Evolutionary conservation across 805 yeast species (phyloP), one percentile per base, ranked within the genome.

Genomic region (Grigorovia yakushimaensis): DNA sequence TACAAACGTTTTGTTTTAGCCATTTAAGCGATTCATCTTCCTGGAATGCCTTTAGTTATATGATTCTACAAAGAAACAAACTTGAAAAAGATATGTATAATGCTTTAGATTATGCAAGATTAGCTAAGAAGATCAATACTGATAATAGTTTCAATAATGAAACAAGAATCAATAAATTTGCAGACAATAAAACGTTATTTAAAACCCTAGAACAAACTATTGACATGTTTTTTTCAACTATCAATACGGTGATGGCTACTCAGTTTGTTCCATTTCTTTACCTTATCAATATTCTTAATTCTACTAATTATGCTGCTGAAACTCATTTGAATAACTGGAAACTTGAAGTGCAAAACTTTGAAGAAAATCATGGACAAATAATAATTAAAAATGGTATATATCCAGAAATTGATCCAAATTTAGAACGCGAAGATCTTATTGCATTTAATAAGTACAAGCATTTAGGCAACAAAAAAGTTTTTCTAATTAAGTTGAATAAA

Each of bases 11-110:
- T 48, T 64, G 68, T 40, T 55, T 57, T 24, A 22, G 30, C 5
- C 50, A 65, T 47, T 39, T 51, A 3, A 53, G 48, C 2, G 73
- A 69, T 47, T 52, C 62, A n/a, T 62, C 72, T 2, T 56, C 70
- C 1, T 69, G 73, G 73, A 49, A 54, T 36, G 58, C 67, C 2
- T 49, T 56, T 13, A 38, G 50, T 4, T 55, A 58, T 42, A 55
- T 59, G 53, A 23, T 51, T 8, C 45, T 54, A 39, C 58, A 51
- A 39, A 47, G 4, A n/a, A 11, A 15, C 15, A 11, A 44, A 15
- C 35, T 27, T 13, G 10, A 7, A 6, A 44, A 38, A 22, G 19
- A 18, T 11, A 18, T 11, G 7, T 42, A 43, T 44, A 53, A 52
- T 47, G 42, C 42, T 11, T 20, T 22, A 4, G 55, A 55, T 40